These are phyloP conservation scores for Epichloe glyceriae DNA, from an alignment of 2,329 filamentous ascomycete species.

Conservation along the genomic window DNA sequence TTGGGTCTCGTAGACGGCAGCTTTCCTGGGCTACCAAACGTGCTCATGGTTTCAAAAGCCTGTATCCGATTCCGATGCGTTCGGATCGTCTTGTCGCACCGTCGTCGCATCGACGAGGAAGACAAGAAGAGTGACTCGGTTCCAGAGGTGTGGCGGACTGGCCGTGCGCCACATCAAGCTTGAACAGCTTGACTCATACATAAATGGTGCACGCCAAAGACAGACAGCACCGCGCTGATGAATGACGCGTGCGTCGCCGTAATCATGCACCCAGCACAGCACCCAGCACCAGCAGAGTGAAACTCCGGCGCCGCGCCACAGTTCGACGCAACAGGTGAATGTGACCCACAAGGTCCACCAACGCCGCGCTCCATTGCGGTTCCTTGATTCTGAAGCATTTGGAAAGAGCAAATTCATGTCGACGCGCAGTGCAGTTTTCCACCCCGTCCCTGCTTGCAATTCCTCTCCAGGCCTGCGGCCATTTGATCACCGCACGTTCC, in stretches of 20 bases:
- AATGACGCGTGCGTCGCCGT: too few relatives aligned
- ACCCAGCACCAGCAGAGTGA: too few relatives aligned
- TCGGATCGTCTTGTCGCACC: background rate
- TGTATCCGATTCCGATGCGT: background rate
- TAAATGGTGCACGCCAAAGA: too few relatives aligned
- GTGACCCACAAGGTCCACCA: background rate
- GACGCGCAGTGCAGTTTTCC: slow-evolving; percentile 5
- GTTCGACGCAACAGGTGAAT: background rate
- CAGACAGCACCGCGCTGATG: background rate
- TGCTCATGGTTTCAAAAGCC: slow-evolving; percentile 33
- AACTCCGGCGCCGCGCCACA: background rate
- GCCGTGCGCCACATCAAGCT: too few relatives aligned
- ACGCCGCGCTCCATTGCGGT: background rate
- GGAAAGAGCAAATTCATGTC: slow-evolving; percentile 4
- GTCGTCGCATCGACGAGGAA: background rate
- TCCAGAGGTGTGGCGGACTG: too few relatives aligned
- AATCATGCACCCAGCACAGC: too few relatives aligned
- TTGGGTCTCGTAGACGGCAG: slow-evolving; percentile 53
- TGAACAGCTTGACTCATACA: too few relatives aligned
- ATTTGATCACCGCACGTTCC: background rate
- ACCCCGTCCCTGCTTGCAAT: slow-evolving; percentile 1
- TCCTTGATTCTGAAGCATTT: slow-evolving; percentile 3
- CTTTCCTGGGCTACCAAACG: slow-evolving; percentile 60
- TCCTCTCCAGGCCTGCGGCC: slow-evolving; percentile 1
- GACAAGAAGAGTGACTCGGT: background rate